These are phyloP conservation scores for Lagenidium sp. DNA, from an alignment of 352 stramenopile genomes.

Conservation along the genomic window DNA sequence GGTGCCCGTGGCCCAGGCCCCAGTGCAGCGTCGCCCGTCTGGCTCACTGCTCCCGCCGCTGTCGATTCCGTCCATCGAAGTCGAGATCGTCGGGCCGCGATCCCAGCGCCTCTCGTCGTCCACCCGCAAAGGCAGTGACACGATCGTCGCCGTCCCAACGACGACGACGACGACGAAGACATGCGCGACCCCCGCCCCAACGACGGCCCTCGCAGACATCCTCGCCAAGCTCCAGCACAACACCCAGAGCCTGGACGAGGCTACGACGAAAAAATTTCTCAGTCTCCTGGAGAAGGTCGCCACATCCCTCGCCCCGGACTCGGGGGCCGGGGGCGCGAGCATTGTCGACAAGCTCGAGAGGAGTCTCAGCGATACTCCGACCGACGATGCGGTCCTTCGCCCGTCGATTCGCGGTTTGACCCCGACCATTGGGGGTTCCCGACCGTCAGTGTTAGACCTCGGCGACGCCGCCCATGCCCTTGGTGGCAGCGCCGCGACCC, in stretches of 20 bases:
- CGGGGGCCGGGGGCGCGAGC: conserved; percentile 4
- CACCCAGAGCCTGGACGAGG: conserved; percentile 7
- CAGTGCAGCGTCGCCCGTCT: conserved; percentile 7
- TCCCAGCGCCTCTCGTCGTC: no score
- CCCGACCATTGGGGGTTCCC: no score
- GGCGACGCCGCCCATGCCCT: no score
- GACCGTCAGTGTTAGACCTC: no score
- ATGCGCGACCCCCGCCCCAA: neutral
- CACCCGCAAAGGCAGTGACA: no score
- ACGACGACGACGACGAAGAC: neutral
- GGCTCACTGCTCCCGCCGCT: conserved; percentile 9
- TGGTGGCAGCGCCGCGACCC: no score
- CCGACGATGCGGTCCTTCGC: no score
- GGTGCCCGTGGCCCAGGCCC: conserved; percentile 6
- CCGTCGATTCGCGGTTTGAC: no score
- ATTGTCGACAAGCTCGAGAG: conserved; percentile 18
- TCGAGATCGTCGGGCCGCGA: conserved; percentile 7
- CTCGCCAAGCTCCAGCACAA: conserved; percentile 13
- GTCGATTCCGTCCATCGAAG: conserved; percentile 11
- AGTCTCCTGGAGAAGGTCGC: conserved; percentile 16
- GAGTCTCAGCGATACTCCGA: no score
- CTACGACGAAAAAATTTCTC: conserved; percentile 18
- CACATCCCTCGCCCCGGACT: conserved; percentile 13
- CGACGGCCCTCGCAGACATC: conserved; percentile 11
- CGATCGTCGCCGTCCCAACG: no score